Percentiles rank a stretch among this genome's conserved stretches.
Evolutionary conservation across 2,329 filamentous ascomycete species (phyloP).

Genomic region (Lizonia empirigonia): DNA sequence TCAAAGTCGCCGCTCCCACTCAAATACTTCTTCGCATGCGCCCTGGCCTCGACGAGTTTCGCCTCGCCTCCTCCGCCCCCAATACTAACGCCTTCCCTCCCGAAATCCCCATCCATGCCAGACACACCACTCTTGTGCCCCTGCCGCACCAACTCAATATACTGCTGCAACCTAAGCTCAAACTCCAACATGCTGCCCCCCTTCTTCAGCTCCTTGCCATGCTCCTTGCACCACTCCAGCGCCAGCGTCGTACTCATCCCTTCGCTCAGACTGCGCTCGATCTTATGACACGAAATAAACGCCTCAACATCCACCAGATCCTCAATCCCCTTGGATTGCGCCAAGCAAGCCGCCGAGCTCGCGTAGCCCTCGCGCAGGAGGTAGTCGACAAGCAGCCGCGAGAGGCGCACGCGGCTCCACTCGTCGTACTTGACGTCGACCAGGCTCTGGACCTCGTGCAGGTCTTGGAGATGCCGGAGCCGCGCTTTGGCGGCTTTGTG

Average conservation of each 20-base stretch:
- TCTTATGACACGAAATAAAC: conserved; percentile 79
- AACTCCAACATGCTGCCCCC: conserved; percentile 89
- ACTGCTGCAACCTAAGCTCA: conserved; percentile 91
- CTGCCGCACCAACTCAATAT: conserved; percentile 83
- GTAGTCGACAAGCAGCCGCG: conserved; percentile 90
- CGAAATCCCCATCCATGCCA: conserved; percentile 31
- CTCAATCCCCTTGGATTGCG: conserved; percentile 74
- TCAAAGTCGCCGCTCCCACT: conserved; percentile 72
- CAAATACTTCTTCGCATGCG: conserved; percentile 82
- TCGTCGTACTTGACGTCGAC: conserved; percentile 92
- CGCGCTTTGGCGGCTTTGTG: conserved; percentile 78
- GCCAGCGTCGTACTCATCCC: conserved; percentile 75
- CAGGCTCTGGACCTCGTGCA: conserved; percentile 79
- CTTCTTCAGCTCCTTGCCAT: conserved; percentile 90
- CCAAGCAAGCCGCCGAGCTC: conserved; percentile 75
- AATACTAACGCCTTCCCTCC: conserved; percentile 71
- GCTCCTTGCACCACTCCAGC: conserved; percentile 88
- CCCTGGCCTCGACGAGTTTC: conserved; percentile 76
- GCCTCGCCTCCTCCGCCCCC: conserved; percentile 43
- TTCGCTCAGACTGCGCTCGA: conserved; percentile 72
- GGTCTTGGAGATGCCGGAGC: conserved; percentile 77
- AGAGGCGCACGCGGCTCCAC: conserved; percentile 82
- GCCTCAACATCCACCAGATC: conserved; percentile 88
- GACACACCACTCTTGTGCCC: conserved; percentile 45
- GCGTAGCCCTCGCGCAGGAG: conserved; percentile 82